Evolutionary conservation across 2,329 filamentous ascomycete genomes (phyloP), one percentile per base, ranked within the genome.

Genomic region (Ascochyta pisi): DNA sequence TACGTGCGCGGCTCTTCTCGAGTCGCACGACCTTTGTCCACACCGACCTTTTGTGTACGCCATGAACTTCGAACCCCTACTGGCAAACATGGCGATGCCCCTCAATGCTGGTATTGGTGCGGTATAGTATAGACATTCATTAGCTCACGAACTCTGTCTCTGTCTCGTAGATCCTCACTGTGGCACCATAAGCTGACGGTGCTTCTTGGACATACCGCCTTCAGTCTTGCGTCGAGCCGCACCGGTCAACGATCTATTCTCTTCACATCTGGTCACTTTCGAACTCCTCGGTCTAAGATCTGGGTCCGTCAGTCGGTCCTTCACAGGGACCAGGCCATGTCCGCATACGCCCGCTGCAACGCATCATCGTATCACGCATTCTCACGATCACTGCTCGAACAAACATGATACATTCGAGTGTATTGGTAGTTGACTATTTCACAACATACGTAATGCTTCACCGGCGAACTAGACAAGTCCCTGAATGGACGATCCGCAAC

Each of bases 141-240:
- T n/a, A 22, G 16, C 37, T 38, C 33, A 35, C 41, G 31, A 48
- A 15, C 24, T 38, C 24, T 44, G 42, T 51, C 19, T 3, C 19
- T 19, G 19, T 19, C 26, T 50, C 22, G 26, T 34, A 24, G 37
- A 47, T 47, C 47, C n/a, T 16, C 37, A 12, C n/a, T 43, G 53
- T 56, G 47, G 9, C 33, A 56, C 53, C 19, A 51, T 56, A 51
- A 56, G 53, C 53, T 56, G 53, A 56, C 53, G n/a, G 34, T 39
- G n/a, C 47, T 42, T 33, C 19, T 10, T n/a, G 24, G 15, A 50
- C 46, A 47, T 42, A 56, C 53, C 47, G 53, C 53, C 47, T 51
- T 47, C 53, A 56, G 53, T 37, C 53, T 56, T 46, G 41, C 46
- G 19, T 49, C 40, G 31, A 43, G 34, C 39, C 24, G 42, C 39